Evolutionary conservation across 2,329 filamentous ascomycete species (phyloP), one percentile per base, ranked within the genome.

Genomic region (Aureobasidium mangrovei): DNA sequence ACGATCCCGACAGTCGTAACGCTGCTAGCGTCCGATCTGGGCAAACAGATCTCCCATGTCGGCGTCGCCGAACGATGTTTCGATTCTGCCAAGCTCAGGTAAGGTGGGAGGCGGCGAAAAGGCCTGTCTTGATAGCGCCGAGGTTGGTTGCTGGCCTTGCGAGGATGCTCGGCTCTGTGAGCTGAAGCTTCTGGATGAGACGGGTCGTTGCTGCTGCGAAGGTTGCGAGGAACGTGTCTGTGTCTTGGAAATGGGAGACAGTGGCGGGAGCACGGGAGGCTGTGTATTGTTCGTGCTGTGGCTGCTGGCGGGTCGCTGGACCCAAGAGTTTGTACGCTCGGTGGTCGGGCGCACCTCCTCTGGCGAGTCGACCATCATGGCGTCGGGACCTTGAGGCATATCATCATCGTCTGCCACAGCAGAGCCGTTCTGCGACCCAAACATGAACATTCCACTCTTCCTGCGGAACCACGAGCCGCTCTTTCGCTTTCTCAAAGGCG

Each of bases 391-490:
- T 31, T 49, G 28, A 3, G 44, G 43, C 10, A 41, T 31, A 9
- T 48, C 44, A 39, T 39, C 18, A n/a, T 42, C 44, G 18, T 47
- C 43, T 12, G 18, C 42, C 1, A 36, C 4, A n/a, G 42, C 52
- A 28, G 48, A 52, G 7, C 1, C 38, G 40, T 41, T 46, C 28
- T 48, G 7, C 7, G 41, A 39, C 18, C 42, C 42, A 35, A 60
- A 57, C 55, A 54, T 55, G 58, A 66, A 67, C 56, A 68, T 60
- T 36, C 62, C 59, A 55, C 65, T 68, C 58, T 64, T 65, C 42
- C 67, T 63, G 58, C 60, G 63, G 63, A 69, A 69, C 67, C 67
- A 69, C 55, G 62, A 64, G 27, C 55, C 58, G 24, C 62, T 64
- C 41, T 65, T 63, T 55, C 61, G 61, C 56, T 62, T 61, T 36